Evolutionary conservation across 2,329 filamentous ascomycete genomes (phyloP), one percentile per base, ranked within the genome.

Genomic region (Neurospora sp.): DNA sequence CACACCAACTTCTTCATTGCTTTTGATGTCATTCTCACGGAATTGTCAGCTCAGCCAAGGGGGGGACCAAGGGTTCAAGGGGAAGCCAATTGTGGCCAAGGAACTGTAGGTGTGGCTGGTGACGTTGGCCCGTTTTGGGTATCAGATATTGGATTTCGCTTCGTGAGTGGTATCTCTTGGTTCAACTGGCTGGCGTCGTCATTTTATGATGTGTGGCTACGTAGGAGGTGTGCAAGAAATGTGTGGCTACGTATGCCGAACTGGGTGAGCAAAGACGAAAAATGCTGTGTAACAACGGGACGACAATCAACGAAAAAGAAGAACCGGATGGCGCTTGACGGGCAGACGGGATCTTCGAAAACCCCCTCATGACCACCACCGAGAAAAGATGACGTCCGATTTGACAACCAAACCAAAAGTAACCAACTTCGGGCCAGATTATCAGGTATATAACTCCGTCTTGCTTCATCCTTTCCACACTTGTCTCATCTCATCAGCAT

Each of bases 361-460:
- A 33, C 28, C 28, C 12, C 6, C 52, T 57, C 52, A 33, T 62
- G 12, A 28, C 46, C 46, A 52, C 23, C 41, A 10, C n/a, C 15
- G 10, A 28, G 11, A 12, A 17, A n/a, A 11, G 46, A 62, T 62
- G 52, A 62, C 52, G 52, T 62, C 52, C 15, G 28, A 62, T 62
- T 62, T 62, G 52, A 62, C 23, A 10, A 33, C 15, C 52, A 62
- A 0, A 33, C 28, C 6, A n/a, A n/a, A 33, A 33, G 19, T 33
- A 2, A 62, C 28, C 23, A 17, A 33, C 23, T 36, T 36, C 0
- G 46, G 4, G 6, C 0, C 23, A 33, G 0, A 8, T 33, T 0
- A 17, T 28, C 11, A 6, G 11, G 0, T 62, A 62, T 62, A 62
- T 62, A 62, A 62, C 23, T 36, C 52, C 1, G 4, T 17, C 52